Evolutionary conservation across 805 yeast genomes (phyloP), one percentile per base, ranked within the genome.

Genomic region (baker's yeast (Saccharomyces cerevisiae)): DNA sequence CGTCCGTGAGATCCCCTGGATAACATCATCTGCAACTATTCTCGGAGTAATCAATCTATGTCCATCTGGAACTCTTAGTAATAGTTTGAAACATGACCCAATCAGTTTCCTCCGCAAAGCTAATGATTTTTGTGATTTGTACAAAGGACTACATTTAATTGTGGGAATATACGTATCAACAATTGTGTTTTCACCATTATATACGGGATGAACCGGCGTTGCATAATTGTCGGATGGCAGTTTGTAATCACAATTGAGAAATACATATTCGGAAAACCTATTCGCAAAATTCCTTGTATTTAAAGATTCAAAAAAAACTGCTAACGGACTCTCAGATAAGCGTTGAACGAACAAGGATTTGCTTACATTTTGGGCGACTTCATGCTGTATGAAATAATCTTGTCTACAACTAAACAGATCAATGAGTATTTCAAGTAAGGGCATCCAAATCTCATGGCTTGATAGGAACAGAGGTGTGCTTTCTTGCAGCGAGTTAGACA

Each of bases 401-500:
- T 66, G 68, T 41, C 70, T 55, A 22, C 66, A 50, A 6, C 59
- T 61, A 31, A 61, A 56, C 1, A 66, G 27, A 30, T 62, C 63
- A 14, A 66, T 48, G 2, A 69, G 22, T 2, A 65, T 49, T 22
- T 53, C 51, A 31, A 64, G 47, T 10, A 68, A 30, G 4, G 67
- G 67, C 30, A 61, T 41, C 71, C 73, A 69, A 22, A 60, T 52
- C 4, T 64, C 63, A 28, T 58, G 60, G 36, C 62, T 56, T 8
- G 60, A 49, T 14, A 55, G n/a, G 51, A 51, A 63, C 8, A 56
- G 51, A 10, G 52, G 54, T 14, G 49, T 36, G 48, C 55, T 53
- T 1, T 55, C 55, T 48, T 50, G 58, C 26, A 59, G 43, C 27
- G 68, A 66, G 48, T 56, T 57, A 1, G 59, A 55, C 30, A 68